A percentile compares a stretch with the other conserved stretches of the same genome.
phyloP scores from a whole-genome alignment of 169 alveolate genomes.

The Eimeria zaria region DNA sequence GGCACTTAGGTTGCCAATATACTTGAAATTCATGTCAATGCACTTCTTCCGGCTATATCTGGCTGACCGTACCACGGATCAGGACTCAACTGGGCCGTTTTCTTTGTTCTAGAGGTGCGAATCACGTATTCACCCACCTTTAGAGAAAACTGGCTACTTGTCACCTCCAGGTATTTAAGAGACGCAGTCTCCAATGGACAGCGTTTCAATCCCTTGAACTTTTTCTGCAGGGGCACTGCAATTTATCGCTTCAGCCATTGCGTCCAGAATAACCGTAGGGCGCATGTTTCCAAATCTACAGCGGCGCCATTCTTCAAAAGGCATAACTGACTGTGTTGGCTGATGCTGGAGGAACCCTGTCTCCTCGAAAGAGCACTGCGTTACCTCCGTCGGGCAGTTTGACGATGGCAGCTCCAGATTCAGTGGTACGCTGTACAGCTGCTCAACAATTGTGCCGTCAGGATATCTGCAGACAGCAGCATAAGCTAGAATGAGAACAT shows the following conservation, averaged over 20 bases:
- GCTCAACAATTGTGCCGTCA: conserved; percentile 63
- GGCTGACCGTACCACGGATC: not conserved
- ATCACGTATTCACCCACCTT: not conserved
- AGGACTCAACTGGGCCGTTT: not conserved
- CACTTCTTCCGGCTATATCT: not conserved
- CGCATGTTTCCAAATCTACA: conserved; percentile 69
- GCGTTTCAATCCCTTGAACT: not conserved
- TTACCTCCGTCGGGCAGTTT: conserved; percentile 56
- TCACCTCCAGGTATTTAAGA: not conserved
- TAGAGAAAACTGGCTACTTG: not conserved
- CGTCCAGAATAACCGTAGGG: conserved; percentile 40
- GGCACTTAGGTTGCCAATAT: not conserved
- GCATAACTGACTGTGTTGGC: conserved; percentile 43
- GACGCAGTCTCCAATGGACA: not conserved
- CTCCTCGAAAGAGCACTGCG: conserved; percentile 57
- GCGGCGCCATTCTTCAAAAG: conserved; percentile 77
- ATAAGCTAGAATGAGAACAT: not conserved
- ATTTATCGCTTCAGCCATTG: not conserved
- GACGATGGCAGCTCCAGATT: conserved; percentile 49
- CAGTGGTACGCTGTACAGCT: conserved; percentile 55
- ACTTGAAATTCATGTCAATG: not conserved
- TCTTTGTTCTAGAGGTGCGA: not conserved
- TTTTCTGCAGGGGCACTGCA: not conserved
- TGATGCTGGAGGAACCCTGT: conserved; percentile 74
- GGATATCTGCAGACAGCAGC: conserved; percentile 53